These are phyloP conservation scores for Rhizoclosmatium globosum DNA, from an alignment of 192 early-diverging fungal species.

Conservation along the genomic window DNA sequence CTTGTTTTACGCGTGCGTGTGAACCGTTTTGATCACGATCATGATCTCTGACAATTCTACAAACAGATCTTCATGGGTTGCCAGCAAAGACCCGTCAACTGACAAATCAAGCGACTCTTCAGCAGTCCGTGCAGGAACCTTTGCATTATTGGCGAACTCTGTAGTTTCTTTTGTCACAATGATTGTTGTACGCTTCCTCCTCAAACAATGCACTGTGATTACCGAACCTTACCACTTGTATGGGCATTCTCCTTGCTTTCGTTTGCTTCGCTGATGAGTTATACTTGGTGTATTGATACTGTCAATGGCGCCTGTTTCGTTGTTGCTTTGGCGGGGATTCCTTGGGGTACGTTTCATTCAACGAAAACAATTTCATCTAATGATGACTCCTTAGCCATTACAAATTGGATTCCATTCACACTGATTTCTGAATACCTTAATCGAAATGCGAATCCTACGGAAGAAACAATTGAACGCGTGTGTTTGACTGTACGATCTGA, in stretches of 20 bases:
- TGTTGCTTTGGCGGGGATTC: conserved; percentile 77
- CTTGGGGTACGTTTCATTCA: conserved; percentile 69
- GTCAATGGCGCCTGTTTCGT: conserved; percentile 70
- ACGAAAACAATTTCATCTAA: background rate
- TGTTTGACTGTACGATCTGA: background rate
- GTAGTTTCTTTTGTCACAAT: conserved; percentile 74
- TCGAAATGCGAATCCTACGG: background rate
- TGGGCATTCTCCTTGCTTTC: conserved; percentile 78
- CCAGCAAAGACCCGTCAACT: conserved; percentile 50
- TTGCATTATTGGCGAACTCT: conserved; percentile 83
- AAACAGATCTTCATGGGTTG: conserved; percentile 62
- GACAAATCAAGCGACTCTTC: conserved; percentile 15
- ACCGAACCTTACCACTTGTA: conserved; percentile 35
- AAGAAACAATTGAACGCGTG: background rate
- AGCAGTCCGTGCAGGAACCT: conserved; percentile 83
- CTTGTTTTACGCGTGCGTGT: conserved; percentile 83
- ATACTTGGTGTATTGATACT: conserved; percentile 67
- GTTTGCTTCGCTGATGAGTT: conserved; percentile 72
- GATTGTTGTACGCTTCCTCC: conserved; percentile 62
- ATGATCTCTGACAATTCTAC: conserved; percentile 53
- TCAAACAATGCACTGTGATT: conserved; percentile 25
- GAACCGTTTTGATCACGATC: background rate
- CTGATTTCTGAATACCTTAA: conserved; percentile 83
- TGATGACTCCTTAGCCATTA: conserved; percentile 55
- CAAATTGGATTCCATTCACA: conserved; percentile 92